phyloP scores from a whole-genome alignment of 192 early-diverging fungal genomes.

The Umbelopsis sp. region DNA sequence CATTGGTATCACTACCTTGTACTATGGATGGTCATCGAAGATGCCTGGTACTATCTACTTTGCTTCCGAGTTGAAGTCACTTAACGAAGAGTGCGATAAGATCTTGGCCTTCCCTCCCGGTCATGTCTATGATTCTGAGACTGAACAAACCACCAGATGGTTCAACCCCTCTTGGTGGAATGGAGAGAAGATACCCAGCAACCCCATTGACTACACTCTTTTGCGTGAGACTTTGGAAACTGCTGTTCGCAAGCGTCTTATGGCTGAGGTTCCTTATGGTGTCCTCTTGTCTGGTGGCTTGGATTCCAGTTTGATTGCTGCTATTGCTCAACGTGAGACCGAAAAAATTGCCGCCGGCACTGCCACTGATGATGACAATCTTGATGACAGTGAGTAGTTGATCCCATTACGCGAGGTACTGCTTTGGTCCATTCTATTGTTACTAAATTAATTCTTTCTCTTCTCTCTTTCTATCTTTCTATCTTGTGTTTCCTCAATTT shows the following conservation, averaged over 20 bases:
- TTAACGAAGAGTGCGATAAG: conserved; percentile 97
- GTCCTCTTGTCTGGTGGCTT: conserved; percentile 94
- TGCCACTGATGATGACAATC: conserved; percentile 59
- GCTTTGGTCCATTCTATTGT: too few relatives aligned
- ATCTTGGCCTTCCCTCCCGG: conserved; percentile 98
- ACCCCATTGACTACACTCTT: conserved; percentile 64
- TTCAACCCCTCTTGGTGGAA: conserved; percentile 94
- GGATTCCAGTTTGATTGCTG: conserved; percentile 94
- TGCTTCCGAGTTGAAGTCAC: conserved; percentile 92
- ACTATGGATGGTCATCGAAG: conserved; percentile 85
- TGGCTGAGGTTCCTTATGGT: conserved; percentile 98
- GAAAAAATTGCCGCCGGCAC: conserved; percentile 59
- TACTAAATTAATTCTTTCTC: too few relatives aligned
- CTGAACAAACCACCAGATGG: conserved; percentile 79
- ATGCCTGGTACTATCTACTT: conserved; percentile 91
- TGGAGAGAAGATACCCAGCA: conserved; percentile 53
- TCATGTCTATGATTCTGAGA: conserved; percentile 84
- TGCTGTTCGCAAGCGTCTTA: conserved; percentile 93
- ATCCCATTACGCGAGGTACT: too few relatives aligned
- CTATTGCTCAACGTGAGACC: conserved; percentile 87
- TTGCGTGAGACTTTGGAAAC: conserved; percentile 82
- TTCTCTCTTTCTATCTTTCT: not conserved
- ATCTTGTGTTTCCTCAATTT: conserved; percentile 2
- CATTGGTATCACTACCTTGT: conserved; percentile 97
- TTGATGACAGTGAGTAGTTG: conserved; percentile 56